Conservation (phyloP, 306 rosid species). For the apple (Malus domestica) region ASM211411v1 NC_041803.1:21523501-21524000, state of each 20-base stretch:
- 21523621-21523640: slow-evolving; percentile 47
- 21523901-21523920: not conserved
- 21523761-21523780: slow-evolving; percentile 64
- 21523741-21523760: slow-evolving; percentile 58
- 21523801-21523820: not conserved
- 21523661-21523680: slow-evolving; percentile 69
- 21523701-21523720: slow-evolving; percentile 41
- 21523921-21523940: not conserved
- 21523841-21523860: not conserved
- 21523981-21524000: not conserved
- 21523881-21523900: not conserved
- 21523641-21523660: slow-evolving; percentile 67
- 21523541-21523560: not conserved
- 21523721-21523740: slow-evolving; percentile 47
- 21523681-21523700: slow-evolving; percentile 53
- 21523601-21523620: not conserved
- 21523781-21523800: slow-evolving; percentile 28
- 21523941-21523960: not conserved
- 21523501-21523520: not conserved
- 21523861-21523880: not conserved
- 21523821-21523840: not conserved
- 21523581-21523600: not conserved
- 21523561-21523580: not conserved
- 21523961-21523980: not conserved
- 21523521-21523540: not conserved